Evolutionary conservation across 2,329 filamentous ascomycete species (phyloP), one percentile per base, ranked within the genome.

Genomic region (Phaeosphaeriaceae sp.): DNA sequence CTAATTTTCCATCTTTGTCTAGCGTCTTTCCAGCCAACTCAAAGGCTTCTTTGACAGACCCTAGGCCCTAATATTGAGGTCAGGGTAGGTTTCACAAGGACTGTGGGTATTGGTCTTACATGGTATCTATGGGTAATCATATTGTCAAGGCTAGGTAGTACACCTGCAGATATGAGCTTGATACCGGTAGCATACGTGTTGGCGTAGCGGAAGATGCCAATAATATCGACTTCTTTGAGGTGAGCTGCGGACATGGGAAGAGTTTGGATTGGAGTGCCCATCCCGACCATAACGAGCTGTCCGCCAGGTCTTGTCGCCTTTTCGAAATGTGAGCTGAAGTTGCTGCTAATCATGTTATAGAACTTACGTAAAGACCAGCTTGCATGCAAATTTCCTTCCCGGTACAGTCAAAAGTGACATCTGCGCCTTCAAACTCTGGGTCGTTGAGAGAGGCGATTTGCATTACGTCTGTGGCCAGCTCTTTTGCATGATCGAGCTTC

Each of bases 131-230:
- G 81, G n/a, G 81, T 83, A 20, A 83, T 76, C 60, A 83, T 77
- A 54, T 76, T 75, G 55, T 81, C 77, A 34, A 83, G 78, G 16
- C 68, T 75, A 15, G 75, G 75, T 33, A 83, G 64, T 45, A 76
- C 75, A 4, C 80, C 80, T 41, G 78, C 79, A 2, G 76, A 78
- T 56, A 83, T 68, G 54, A 83, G 65, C 54, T 76, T 76, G 63
- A 83, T 81, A 2, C 81, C 81, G n/a, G 74, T 76, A 0, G 80
- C 79, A 55, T 83, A 83, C 0, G 79, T 80, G 58, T 78, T 74
- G 61, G 81, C 79, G 50, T 83, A 83, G 36, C 81, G 72, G 67
- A 83, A 82, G 6, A 83, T 80, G n/a, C 81, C 81, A 40, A 83
- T 77, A 35, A 83, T 76, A 61, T 83, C 81, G 6, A 83, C 79